Conservation (phyloP, 768 basidiomycete species). For the Suillus plorans region DNA sequence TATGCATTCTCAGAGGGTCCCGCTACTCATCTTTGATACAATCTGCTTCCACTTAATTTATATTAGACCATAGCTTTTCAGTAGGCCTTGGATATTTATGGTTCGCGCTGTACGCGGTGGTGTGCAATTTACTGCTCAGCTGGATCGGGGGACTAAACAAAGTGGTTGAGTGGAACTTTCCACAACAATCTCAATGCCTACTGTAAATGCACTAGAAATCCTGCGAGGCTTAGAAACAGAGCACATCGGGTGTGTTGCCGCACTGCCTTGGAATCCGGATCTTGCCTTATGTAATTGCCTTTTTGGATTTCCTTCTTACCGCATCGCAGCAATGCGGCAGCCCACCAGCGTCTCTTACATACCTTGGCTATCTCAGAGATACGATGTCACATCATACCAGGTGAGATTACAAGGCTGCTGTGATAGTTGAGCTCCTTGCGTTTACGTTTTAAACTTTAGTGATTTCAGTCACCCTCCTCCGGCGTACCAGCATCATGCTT, state of each 20-base stretch:
- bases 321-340: background rate
- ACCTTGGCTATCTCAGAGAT: background rate
- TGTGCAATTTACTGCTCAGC: background rate
- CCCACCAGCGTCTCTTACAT: background rate
- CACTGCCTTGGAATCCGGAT: background rate
- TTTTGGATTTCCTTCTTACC: background rate
- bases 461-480: background rate
- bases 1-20: background rate
- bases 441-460: background rate
- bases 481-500: background rate
- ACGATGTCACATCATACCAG: background rate
- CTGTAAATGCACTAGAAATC: background rate
- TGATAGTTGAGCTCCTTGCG: background rate
- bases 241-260: background rate
- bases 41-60: background rate
- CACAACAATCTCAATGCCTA: background rate
- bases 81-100: background rate
- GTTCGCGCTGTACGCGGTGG: background rate
- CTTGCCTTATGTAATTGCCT: background rate
- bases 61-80: background rate
- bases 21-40: background rate
- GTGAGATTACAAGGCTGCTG: background rate
- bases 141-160: background rate
- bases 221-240: background rate
- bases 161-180: background rate